Conservation (phyloP, 805 yeast genomes). For the Monosporozyma aquatica region DNA sequence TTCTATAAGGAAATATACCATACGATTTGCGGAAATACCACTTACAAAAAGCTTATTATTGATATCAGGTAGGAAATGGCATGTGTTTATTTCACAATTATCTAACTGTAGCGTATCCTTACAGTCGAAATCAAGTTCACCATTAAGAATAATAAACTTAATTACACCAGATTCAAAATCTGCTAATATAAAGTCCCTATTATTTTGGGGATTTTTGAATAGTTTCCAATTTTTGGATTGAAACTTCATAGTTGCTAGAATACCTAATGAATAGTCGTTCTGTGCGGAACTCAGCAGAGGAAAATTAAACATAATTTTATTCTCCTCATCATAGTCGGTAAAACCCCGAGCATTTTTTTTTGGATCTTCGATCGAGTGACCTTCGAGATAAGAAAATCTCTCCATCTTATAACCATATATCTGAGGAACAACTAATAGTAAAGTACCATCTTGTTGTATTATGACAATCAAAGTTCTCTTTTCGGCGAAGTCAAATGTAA, state of each 20-base stretch:
- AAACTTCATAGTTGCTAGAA: slow-evolving; percentile 9
- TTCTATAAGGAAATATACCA: slow-evolving; percentile 21
- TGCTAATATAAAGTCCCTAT: slow-evolving; percentile 12
- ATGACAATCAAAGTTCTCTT: slow-evolving; percentile 6
- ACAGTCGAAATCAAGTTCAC: neutral
- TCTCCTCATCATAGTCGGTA: too few species aligned
- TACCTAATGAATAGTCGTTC: too few species aligned
- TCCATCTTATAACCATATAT: too few species aligned
- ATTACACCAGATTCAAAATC: slow-evolving; percentile 11
- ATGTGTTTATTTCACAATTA: slow-evolving; percentile 11
- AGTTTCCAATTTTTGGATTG: slow-evolving; percentile 14
- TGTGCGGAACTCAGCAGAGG: too few species aligned
- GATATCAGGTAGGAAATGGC: slow-evolving; percentile 14
- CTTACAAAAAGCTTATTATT: slow-evolving; percentile 18
- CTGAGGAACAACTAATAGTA: slow-evolving; percentile 8
- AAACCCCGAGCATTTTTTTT: too few species aligned
- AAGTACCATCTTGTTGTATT: slow-evolving; percentile 12
- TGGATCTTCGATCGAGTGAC: too few species aligned
- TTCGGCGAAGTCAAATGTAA: slow-evolving; percentile 1
- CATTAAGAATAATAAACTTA: slow-evolving; percentile 18
- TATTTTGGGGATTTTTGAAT: slow-evolving; percentile 6
- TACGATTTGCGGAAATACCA: slow-evolving; percentile 12
- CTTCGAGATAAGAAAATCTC: too few species aligned
- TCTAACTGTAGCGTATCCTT: slow-evolving; percentile 17
- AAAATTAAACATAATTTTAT: too few species aligned